These are phyloP conservation scores for Phascolomyces articulosus DNA, from an alignment of 371 early-diverging fungal genomes.

Conservation along the genomic window DNA sequence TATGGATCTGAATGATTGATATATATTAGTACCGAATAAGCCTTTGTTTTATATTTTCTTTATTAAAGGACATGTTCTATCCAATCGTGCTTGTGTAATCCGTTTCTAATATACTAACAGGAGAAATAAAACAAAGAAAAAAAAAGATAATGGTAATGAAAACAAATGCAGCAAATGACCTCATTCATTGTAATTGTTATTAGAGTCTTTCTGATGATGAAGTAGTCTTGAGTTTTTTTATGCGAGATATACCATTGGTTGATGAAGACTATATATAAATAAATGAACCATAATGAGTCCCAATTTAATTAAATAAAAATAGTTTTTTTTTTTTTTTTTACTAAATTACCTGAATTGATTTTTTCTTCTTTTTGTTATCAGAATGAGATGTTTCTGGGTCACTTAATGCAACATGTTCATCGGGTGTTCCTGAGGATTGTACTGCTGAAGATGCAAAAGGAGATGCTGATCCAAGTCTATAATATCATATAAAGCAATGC, in stretches of 20 bases:
- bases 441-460: conserved; percentile 7
- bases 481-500: too few species aligned
- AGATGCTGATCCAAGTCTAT: conserved; percentile 14
- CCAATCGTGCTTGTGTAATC: too few species aligned
- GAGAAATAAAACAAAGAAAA: too few species aligned
- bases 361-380: conserved; percentile 11
- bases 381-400: conserved; percentile 12
- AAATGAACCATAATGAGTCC: neutral
- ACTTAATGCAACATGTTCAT: conserved; percentile 2
- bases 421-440: neutral
- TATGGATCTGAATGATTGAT: too few species aligned
- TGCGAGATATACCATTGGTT: conserved; percentile 11
- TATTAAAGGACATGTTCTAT: too few species aligned
- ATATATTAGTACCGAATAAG: too few species aligned
- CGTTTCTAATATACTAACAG: too few species aligned
- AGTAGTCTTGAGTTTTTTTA: conserved; percentile 13
- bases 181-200: too few species aligned
- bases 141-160: too few species aligned
- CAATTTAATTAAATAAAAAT: neutral
- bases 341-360: conserved; percentile 1
- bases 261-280: conserved; percentile 4
- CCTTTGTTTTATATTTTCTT: too few species aligned
- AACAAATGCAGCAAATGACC: too few species aligned
- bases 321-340: too few species aligned
- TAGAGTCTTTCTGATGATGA: conserved; percentile 5